Evolutionary conservation across 352 stramenopile genomes (phyloP), one percentile per base, ranked within the genome.

Genomic region (Peronospora tabacina): DNA sequence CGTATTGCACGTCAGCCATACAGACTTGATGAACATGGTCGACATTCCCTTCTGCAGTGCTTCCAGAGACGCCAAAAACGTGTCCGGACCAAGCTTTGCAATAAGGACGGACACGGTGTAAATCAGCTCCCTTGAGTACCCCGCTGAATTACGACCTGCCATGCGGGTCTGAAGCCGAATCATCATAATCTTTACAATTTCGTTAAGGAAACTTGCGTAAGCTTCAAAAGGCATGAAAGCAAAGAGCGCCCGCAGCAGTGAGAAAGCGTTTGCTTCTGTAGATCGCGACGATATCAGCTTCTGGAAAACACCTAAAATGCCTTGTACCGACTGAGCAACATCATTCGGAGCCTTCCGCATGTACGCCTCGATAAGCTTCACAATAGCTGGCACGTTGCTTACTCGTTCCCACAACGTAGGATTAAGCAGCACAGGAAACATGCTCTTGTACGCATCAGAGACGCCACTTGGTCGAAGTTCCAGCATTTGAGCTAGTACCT

Each of bases 401-500:
- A 93, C 86, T 39, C 87, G 75, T 52, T 98, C 95, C 96, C 97
- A 99, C 12, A 98, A 53, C 11, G 74, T 69, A 15, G 95, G 94
- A 30, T 82, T 96, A 29, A 99, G 62, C 19, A 99, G 65, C 24
- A 96, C 82, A 17, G 85, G 75, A 51, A 99, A 98, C 45, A 99
- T 83, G 30, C 66, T 94, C 55, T 82, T 90, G 72, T 98, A 99
- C 11, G 91, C 90, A n/a, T 85, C 58, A 1, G 87, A 96, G 5
- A 95, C 66, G 9, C 80, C 85, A 22, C 72, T 79, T 32, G 88
- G 82, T 63, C 90, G 78, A 41, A 98, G 89, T 49, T 98, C 95
- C 22, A 99, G 77, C 54, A 99, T 90, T 68, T 98, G 95, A 1
- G 96, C 95, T 15, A 99, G 66, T n/a, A 99, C 80, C 66, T 99